These are phyloP conservation scores for Talaromyces amestolkiae DNA, from an alignment of 2,329 filamentous ascomycete genomes.

Conservation along the genomic window DNA sequence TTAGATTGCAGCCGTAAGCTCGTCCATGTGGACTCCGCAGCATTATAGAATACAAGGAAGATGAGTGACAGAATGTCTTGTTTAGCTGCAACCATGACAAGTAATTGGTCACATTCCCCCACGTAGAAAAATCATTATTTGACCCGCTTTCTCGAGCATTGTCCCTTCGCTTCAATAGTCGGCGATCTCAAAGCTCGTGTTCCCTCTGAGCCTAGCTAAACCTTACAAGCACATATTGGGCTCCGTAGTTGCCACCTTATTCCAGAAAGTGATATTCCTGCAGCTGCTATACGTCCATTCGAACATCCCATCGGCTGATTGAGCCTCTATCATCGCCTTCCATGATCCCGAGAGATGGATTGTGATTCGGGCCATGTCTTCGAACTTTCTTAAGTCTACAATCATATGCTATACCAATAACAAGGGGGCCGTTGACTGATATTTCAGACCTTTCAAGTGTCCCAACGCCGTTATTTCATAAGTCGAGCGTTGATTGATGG, in stretches of 20 bases:
- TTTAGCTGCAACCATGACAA: neutral
- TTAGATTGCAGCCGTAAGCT: neutral
- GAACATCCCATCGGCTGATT: neutral
- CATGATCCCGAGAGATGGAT: neutral
- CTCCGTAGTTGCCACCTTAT: neutral
- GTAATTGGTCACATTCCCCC: conserved; percentile 1
- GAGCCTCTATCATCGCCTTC: neutral
- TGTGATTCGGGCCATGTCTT: neutral
- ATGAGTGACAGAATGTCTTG: neutral
- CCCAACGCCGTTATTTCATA: neutral
- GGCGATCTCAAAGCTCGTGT: neutral
- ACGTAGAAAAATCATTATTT: neutral
- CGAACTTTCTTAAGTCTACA: neutral
- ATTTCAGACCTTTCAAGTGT: neutral
- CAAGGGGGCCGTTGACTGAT: neutral
- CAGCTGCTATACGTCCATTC: neutral
- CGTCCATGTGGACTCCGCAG: neutral
- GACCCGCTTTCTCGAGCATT: neutral
- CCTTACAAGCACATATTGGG: neutral
- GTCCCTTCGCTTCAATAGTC: neutral
- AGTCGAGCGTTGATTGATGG: neutral
- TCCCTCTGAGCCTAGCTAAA: neutral
- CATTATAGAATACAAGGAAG: neutral
- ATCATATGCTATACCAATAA: neutral
- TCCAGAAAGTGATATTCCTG: neutral